A percentile compares a stretch with the other conserved stretches of the same genome.
These are phyloP conservation scores for Plectosphaerella plurivora DNA, from an alignment of 2,329 filamentous ascomycete species.

Conservation along the genomic window DNA sequence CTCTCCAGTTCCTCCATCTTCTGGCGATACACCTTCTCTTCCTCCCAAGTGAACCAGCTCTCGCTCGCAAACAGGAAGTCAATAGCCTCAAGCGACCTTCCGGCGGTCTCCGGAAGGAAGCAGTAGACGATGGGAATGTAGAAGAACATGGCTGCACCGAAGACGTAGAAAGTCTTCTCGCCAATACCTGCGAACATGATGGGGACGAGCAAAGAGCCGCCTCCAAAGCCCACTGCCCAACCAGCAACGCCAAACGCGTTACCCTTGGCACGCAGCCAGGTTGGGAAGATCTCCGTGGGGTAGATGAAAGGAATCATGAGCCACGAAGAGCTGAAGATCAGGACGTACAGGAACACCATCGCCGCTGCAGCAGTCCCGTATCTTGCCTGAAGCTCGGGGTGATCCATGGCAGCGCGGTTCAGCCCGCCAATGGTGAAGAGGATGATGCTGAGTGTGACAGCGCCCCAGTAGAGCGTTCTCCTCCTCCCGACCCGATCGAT, in stretches of 20 bases:
- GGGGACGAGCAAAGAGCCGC: slow-evolving; percentile 10
- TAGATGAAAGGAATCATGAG: slow-evolving; percentile 24
- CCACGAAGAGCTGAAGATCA: slow-evolving; percentile 23
- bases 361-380: slow-evolving; percentile 24
- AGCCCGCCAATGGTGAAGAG: slow-evolving; percentile 23
- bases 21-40: slow-evolving; percentile 8
- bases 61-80: slow-evolving; percentile 18
- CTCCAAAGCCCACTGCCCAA: slow-evolving; percentile 13
- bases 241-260: slow-evolving; percentile 21
- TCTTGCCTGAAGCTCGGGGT: slow-evolving; percentile 13
- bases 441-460: slow-evolving; percentile 20
- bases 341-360: slow-evolving; percentile 23
- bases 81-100: slow-evolving; percentile 20
- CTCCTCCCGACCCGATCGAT: slow-evolving; percentile 30
- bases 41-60: slow-evolving; percentile 18
- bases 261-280: slow-evolving; percentile 19
- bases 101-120: slow-evolving; percentile 18
- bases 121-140: slow-evolving; percentile 15
- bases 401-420: slow-evolving; percentile 11
- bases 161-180: slow-evolving; percentile 14
- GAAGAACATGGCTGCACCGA: slow-evolving; percentile 16
- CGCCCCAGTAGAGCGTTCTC: slow-evolving; percentile 27
- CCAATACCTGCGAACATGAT: slow-evolving; percentile 8
- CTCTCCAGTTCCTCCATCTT: neutral
- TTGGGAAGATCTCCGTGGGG: slow-evolving; percentile 24